phyloP scores from a whole-genome alignment of 2,329 filamentous ascomycete species.

The Verticillium nonalfalfae region DNA sequence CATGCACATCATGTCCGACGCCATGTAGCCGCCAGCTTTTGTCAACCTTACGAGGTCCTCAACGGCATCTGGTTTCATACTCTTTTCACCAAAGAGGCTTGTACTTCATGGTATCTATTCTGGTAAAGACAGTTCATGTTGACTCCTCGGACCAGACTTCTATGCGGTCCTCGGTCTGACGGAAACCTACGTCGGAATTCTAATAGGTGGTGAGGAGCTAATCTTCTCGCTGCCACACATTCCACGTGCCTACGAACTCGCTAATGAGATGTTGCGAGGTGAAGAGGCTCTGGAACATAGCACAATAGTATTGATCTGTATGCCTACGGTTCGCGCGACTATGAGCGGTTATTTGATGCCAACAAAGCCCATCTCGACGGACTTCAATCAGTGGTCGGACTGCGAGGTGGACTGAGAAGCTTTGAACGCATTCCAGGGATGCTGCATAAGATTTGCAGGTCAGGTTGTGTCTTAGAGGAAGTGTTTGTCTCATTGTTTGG shows the following conservation, averaged over 20 bases:
- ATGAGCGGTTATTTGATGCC: neutral
- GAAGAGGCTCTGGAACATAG: neutral
- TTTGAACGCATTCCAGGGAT: neutral
- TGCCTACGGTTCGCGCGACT: neutral
- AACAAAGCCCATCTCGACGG: neutral
- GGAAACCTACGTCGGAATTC: too few species aligned
- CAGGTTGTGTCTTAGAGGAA: neutral
- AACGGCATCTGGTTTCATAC: too few species aligned
- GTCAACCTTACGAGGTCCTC: too few species aligned
- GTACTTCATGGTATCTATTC: too few species aligned
- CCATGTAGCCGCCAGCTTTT: too few species aligned
- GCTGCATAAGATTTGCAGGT: neutral
- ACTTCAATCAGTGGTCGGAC: neutral
- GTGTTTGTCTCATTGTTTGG: neutral
- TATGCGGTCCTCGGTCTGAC: too few species aligned
- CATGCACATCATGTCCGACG: too few species aligned
- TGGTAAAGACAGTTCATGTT: too few species aligned
- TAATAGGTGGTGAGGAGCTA: too few species aligned
- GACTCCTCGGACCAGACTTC: too few species aligned
- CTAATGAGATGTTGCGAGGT: neutral
- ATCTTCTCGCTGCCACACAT: too few species aligned
- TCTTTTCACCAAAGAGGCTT: neutral
- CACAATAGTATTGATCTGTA: neutral
- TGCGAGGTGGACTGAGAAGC: neutral
- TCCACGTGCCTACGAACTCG: neutral